phyloP scores from a whole-genome alignment of 352 stramenopile genomes.

The Globisporangium megalacanthum region DNA sequence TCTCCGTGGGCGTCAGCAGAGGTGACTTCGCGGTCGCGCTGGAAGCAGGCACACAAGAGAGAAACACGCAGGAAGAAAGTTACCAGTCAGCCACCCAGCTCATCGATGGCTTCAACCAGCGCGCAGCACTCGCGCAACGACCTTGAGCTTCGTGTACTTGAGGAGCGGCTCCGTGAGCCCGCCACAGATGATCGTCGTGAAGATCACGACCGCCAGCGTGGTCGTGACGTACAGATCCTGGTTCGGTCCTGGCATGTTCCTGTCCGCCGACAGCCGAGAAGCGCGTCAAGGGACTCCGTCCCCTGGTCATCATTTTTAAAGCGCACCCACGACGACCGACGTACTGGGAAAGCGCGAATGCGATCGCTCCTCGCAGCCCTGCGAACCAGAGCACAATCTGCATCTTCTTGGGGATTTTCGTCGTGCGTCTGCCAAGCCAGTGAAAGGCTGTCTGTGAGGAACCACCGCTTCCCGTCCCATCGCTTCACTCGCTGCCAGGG shows the following conservation, averaged over 20 bases:
- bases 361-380: slow-evolving; percentile 82
- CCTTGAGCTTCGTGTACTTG: slow-evolving; percentile 67
- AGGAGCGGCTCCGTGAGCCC: slow-evolving; percentile 88
- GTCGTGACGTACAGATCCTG: slow-evolving; percentile 85
- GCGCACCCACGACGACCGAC: slow-evolving; percentile 7
- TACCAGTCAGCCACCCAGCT: too few relatives aligned
- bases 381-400: slow-evolving; percentile 91
- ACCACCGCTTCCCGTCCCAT: too few relatives aligned
- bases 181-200: slow-evolving; percentile 95
- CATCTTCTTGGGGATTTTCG: slow-evolving; percentile 84
- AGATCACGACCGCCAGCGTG: slow-evolving; percentile 89
- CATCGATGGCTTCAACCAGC: neutral
- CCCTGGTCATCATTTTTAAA: neutral
- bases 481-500: neutral
- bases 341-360: slow-evolving; percentile 83
- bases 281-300: neutral
- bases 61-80: neutral
- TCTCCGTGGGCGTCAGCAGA: slow-evolving; percentile 5
- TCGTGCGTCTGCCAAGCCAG: slow-evolving; percentile 28
- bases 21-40: slow-evolving; percentile 10
- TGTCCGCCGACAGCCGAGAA: slow-evolving; percentile 10
- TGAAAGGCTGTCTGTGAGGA: neutral
- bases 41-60: neutral
- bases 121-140: slow-evolving; percentile 5
- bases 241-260: slow-evolving; percentile 93